Base-by-base conservation (phyloP, 768 basidiomycete genomes). In the Suillus spraguei region DNA sequence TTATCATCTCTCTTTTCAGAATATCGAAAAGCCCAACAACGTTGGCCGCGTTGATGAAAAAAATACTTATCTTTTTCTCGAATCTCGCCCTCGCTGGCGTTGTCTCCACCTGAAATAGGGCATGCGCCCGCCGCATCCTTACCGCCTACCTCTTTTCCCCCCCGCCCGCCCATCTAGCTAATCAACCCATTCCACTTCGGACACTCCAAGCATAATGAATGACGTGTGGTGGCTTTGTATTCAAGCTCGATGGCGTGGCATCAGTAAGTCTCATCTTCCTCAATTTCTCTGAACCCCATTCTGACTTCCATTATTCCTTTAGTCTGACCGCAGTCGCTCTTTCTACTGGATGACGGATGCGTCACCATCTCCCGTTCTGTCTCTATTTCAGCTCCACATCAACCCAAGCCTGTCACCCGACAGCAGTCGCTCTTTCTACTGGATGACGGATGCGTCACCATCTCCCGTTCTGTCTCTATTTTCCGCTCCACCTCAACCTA, bases 41-140 rank as follows among this genome's bases (percentile, higher is more conserved):
- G 52, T 53, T 20, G 52, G 52, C 52, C 52, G 32, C 52, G 32
- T 20, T 53, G 52, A 53, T 53, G 32, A 53, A 53, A 53, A 50
- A 33, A 16, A 28, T 4, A 16, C 16, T 20, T 33, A 2, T 7
- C 17, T 53, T 5, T 20, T 20, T 33, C 52, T 33, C 20, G 52
- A n/a, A 32, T 5, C 32, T 17, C 14, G 24, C 49, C 49, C 49
- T 50, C 49, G 16, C 9, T 24, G 49, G 49, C 24, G 16, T 24
- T 24, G 13, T 24, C 13, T 49, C 24, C 24, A 8, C 16, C 13
- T 24, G 22, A 49, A 49, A 24, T 16, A 24, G 22, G 47, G 46
- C 46, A 22, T 11, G 20, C 13, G 22, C 46, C 22, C 14, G 22
- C 24, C 14, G 24, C 47, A 49, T 16, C 47, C 47, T 22, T 49